phyloP scores from a whole-genome alignment of 306 rosid genomes.

The Mimosa bimucronata region DNA sequence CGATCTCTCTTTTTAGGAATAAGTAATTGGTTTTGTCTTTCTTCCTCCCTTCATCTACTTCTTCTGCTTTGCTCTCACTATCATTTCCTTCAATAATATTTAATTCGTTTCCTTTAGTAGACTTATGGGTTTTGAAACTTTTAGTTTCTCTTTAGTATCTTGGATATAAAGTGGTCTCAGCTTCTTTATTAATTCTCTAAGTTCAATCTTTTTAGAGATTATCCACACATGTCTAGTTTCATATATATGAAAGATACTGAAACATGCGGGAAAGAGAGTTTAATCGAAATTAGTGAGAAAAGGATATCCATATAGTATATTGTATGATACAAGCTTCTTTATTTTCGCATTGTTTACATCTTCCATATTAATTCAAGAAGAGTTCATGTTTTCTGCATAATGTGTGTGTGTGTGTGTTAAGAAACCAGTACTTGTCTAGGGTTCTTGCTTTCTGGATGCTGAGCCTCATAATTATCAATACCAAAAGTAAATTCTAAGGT shows the following conservation, averaged over 20 bases:
- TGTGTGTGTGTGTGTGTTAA: no score
- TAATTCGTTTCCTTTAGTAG: not conserved
- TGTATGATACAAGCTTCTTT: no score
- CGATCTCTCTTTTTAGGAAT: constrained; percentile 25
- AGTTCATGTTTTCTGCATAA: no score
- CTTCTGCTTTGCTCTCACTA: constrained; percentile 4
- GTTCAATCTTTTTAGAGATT: not conserved
- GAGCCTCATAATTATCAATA: not conserved
- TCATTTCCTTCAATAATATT: not conserved
- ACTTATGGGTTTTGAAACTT: not conserved
- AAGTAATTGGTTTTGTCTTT: constrained; percentile 13
- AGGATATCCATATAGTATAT: no score
- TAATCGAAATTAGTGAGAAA: no score
- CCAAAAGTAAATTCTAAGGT: not conserved
- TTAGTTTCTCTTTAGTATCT: not conserved
- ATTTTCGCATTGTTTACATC: not conserved
- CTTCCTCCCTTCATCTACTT: constrained; percentile 11
- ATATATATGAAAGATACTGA: no score
- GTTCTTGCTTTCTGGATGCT: constrained; percentile 11
- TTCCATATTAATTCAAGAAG: not conserved
- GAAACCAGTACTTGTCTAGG: not conserved
- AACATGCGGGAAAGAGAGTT: not conserved
- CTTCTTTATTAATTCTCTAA: not conserved
- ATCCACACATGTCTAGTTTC: not conserved
- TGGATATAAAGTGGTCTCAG: not conserved